Percentiles rank a stretch among this genome's conserved stretches.
These are phyloP conservation scores for Monosporozyma unispora DNA, from an alignment of 805 yeast genomes.

Conservation along the genomic window DNA sequence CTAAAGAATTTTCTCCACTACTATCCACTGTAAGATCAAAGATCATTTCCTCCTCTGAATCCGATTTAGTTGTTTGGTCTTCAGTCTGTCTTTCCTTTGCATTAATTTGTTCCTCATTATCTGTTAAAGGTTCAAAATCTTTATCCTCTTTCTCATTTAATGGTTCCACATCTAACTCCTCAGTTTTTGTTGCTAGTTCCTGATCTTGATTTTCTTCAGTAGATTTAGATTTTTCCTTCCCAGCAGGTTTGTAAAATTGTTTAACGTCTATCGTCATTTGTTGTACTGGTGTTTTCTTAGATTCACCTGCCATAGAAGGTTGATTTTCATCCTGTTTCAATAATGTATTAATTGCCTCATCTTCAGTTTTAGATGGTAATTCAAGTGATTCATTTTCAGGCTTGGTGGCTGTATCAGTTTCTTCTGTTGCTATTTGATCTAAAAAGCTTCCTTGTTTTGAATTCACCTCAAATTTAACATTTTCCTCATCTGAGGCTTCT, in stretches of 20 bases:
- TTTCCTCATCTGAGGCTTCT: too few relatives aligned
- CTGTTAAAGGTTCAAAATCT: not conserved
- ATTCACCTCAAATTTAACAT: too few relatives aligned
- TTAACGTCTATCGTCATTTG: not conserved
- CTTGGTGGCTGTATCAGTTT: too few relatives aligned
- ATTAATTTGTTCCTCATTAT: not conserved
- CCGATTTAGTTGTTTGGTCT: not conserved
- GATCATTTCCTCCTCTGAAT: not conserved
- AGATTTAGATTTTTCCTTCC: not conserved
- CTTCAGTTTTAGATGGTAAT: not conserved
- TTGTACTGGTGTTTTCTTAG: too few relatives aligned
- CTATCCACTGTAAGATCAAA: not conserved
- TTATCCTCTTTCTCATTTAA: too few relatives aligned
- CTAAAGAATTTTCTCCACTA: not conserved
- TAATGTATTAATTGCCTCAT: too few relatives aligned
- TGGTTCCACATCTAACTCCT: not conserved
- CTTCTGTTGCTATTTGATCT: too few relatives aligned
- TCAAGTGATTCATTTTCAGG: not conserved
- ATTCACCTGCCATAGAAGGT: too few relatives aligned
- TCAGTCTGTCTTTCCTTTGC: not conserved
- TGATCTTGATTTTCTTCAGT: not conserved
- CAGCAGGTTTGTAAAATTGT: not conserved
- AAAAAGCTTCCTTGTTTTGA: too few relatives aligned
- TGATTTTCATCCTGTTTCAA: too few relatives aligned
- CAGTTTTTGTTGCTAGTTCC: not conserved